Evolutionary conservation across 495 filamentous ascomycete species (phyloP), one percentile per base, ranked within the genome.

Genomic region (Copromyces sp.): DNA sequence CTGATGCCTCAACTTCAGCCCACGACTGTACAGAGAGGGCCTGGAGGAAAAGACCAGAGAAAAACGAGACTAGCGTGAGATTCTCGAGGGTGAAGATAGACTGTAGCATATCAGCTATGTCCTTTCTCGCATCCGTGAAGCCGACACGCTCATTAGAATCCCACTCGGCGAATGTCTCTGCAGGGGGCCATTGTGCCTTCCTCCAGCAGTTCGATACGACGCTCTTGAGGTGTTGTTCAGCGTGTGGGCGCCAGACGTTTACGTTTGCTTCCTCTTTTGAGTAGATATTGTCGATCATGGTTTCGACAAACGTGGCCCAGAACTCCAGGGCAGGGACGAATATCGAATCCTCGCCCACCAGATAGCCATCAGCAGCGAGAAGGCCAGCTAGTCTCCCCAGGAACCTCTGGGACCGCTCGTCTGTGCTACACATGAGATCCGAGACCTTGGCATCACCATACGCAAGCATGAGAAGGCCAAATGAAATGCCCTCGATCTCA

Each of bases 311-410:
- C 4, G 86, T 87, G 12, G 86, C 91, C 94, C 94, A 97, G 81
- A 95, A 97, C 74, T 97, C 92, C 38, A 97, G 83, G 3, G 90
- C 89, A 4, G 89, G 87, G 3, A 91, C 87, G 53, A 93, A 93
- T 47, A 96, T 89, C 59, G 86, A 83, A 76, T 98, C 93, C 17
- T 96, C 93, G 35, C 88, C 88, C 4, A 90, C 90, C 4, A 93
- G 89, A 79, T 90, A 89, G 9, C 94, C 93, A 44, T 91, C 87
- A 8, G 88, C 88, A 38, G 86, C 87, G 68, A 94, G 85, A 24
- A 98, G 84, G 1, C 88, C 87, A 70, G 87, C 86, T 14, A 92
- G 80, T 9, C 85, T 81, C 16, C 79, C 72, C 14, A 90, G 82
- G 70, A 83, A 87, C 59, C 80, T 84, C 81, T 81, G 82, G 61